Conservation (phyloP, 108 stramenopile species). For the Craspedostauros australis region DNA sequence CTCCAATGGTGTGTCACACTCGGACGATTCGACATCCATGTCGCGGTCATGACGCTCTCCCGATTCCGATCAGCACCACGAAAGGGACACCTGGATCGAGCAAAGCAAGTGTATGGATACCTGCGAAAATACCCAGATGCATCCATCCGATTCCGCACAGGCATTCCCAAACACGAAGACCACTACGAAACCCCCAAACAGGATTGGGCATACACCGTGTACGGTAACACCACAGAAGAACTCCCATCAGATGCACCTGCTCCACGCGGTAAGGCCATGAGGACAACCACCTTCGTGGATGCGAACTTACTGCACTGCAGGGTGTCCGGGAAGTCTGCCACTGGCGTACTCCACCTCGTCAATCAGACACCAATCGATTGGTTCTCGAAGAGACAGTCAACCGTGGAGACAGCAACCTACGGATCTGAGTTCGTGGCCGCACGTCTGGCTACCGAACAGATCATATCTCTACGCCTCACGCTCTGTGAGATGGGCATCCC, state of each 20-base stretch:
- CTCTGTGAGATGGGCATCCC: too few species aligned
- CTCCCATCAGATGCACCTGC: constrained; percentile 1
- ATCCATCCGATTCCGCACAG: constrained; percentile 3
- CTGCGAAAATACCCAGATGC: constrained; percentile 6
- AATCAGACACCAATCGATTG: too few species aligned
- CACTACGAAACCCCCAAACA: background rate
- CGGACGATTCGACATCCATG: constrained; percentile 4
- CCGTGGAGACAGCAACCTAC: too few species aligned
- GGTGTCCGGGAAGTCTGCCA: too few species aligned
- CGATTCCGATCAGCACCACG: constrained; percentile 5
- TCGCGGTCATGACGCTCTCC: constrained; percentile 6
- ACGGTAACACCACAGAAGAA: constrained; percentile 11
- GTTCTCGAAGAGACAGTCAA: too few species aligned
- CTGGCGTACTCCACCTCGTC: too few species aligned
- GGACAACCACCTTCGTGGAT: constrained; percentile 2
- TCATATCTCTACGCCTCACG: too few species aligned
- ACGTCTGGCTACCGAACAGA: too few species aligned
- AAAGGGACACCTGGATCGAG: constrained; percentile 2
- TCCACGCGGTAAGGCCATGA: constrained; percentile 5
- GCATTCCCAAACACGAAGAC: background rate
- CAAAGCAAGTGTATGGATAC: constrained; percentile 27
- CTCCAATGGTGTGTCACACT: background rate
- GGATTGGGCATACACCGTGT: constrained; percentile 7
- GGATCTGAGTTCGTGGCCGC: too few species aligned
- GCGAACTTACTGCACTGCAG: too few species aligned